A percentile compares a stretch with the other conserved stretches of the same genome.
Conservation (phyloP, 1,139 yeast genomes). For the Blastobotrys aristatus region DNA sequence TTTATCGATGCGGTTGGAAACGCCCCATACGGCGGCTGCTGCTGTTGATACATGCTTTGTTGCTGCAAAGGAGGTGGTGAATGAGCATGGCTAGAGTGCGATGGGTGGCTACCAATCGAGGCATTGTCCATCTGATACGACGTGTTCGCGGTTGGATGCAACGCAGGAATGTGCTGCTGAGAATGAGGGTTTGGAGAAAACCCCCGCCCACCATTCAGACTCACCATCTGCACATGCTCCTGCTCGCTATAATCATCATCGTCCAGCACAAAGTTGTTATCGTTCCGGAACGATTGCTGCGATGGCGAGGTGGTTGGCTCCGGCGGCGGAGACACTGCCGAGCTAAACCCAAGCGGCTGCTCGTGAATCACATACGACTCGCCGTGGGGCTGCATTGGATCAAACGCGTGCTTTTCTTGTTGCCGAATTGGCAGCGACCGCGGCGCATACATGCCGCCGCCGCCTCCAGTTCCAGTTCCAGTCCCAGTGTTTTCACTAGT, state of each 20-base stretch:
- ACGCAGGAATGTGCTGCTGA: too few species aligned
- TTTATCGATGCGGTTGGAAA: slow-evolving; percentile 11
- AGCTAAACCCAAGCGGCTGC: neutral
- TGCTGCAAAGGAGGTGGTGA: too few species aligned
- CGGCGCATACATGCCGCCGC: slow-evolving; percentile 7
- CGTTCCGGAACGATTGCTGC: slow-evolving; percentile 3
- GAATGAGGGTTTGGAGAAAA: too few species aligned
- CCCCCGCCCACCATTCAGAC: slow-evolving; percentile 9
- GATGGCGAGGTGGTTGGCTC: neutral
- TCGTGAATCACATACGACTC: slow-evolving; percentile 9
- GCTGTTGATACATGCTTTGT: neutral
- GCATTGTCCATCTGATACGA: neutral
- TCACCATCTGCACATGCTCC: slow-evolving; percentile 12
- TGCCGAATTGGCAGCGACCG: slow-evolving; percentile 13
- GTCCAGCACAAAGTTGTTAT: slow-evolving; percentile 6
- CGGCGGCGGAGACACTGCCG: neutral
- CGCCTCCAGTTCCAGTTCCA: neutral
- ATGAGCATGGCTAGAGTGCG: neutral
- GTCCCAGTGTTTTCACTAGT: slow-evolving; percentile 3
- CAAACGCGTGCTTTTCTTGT: slow-evolving; percentile 1
- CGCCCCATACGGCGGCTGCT: slow-evolving; percentile 12
- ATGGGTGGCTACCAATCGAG: too few species aligned
- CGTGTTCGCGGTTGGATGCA: neutral
- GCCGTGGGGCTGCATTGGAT: slow-evolving; percentile 5
- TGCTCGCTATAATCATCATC: slow-evolving; percentile 2